These are phyloP conservation scores for Lactarius evosmus DNA, from an alignment of 768 basidiomycete genomes.

Conservation along the genomic window DNA sequence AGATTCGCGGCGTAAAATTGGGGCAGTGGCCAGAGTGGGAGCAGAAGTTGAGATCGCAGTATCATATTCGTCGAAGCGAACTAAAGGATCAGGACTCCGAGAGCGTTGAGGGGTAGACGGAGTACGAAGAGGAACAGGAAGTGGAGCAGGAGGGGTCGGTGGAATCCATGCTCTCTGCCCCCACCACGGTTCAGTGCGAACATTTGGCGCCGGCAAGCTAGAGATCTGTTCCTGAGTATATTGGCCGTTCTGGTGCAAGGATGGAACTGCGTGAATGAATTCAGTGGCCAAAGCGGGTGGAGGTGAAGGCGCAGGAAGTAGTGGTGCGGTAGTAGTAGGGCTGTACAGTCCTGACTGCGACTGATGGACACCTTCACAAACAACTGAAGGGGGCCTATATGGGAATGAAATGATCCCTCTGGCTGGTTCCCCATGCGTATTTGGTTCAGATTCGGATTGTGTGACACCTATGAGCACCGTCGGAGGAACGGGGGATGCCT, in stretches of 20 bases:
- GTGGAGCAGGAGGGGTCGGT: constrained; percentile 18
- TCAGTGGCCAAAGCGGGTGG: constrained; percentile 19
- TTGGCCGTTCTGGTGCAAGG: constrained; percentile 5
- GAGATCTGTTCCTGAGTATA: constrained; percentile 5
- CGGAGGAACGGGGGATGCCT: background rate
- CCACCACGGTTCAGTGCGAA: constrained; percentile 17
- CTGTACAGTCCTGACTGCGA: background rate
- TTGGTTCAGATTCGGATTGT: background rate
- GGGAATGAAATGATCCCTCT: background rate
- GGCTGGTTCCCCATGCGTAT: background rate
- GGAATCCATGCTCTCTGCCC: constrained; percentile 20
- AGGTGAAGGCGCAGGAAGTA: constrained; percentile 23
- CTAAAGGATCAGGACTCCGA: constrained; percentile 14
- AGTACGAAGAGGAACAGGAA: constrained; percentile 19
- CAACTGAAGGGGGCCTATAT: background rate
- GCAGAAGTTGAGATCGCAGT: background rate
- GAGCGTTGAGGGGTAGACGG: constrained; percentile 16
- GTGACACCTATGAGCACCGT: constrained; percentile 8
- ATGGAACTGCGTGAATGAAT: constrained; percentile 16
- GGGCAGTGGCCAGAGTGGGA: background rate
- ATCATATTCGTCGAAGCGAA: constrained; percentile 9
- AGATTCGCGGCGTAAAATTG: background rate
- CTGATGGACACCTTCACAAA: background rate
- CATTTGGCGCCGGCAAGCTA: background rate
- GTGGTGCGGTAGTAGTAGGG: constrained; percentile 9